Base-by-base conservation (phyloP, 1,139 yeast genomes). In the Keqinozyma sinolaborantium region DNA sequence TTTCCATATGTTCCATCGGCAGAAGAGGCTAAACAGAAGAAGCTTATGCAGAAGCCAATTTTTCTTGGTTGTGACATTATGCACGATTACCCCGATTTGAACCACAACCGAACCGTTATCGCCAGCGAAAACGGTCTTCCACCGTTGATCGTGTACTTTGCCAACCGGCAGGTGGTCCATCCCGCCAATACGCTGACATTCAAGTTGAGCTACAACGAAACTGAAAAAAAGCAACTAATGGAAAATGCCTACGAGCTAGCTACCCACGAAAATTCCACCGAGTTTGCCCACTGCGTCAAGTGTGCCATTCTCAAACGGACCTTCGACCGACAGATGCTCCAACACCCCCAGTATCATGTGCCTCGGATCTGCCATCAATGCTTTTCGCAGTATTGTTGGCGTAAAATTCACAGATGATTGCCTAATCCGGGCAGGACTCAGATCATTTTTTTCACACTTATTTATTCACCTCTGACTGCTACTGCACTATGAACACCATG, bases 141-240 rank as follows among this genome's bases (percentile, higher is more conserved):
- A 2, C 85, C 85, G 0, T 48, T 79, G 16, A 60, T 79, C 11
- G 63, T 79, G 1, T 78, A 79, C 45, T 58, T 64, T 25, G 67
- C 77, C 3, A 79, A 79, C 44, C 42, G 57, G 4, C 44, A 60
- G 16, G 57, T 62, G 30, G 51, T 70, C 0, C 73, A 51, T 39
- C 41, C 51, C 0, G 66, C 84, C 4, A 79, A 79, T 44, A 70
- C 72, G 0, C 78, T 85, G 1, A 79, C 86, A 0, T 79, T 79
- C 51, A 73, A 77, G 42, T 52, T 77, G 31, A 64, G 72, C 23
- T 79, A 77, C 47, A 62, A 56, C 13, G 40, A 46, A 0, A 40
- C 38, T 0, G 83, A 78, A 46, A 58, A 65, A 3, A 35, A 46
- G 2, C 56, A 58, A 2, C 68, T 78, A 75, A 46, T 77, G 12